phyloP scores from a whole-genome alignment of 2,329 filamentous ascomycete genomes.

The Curvularia verruculosa region DNA sequence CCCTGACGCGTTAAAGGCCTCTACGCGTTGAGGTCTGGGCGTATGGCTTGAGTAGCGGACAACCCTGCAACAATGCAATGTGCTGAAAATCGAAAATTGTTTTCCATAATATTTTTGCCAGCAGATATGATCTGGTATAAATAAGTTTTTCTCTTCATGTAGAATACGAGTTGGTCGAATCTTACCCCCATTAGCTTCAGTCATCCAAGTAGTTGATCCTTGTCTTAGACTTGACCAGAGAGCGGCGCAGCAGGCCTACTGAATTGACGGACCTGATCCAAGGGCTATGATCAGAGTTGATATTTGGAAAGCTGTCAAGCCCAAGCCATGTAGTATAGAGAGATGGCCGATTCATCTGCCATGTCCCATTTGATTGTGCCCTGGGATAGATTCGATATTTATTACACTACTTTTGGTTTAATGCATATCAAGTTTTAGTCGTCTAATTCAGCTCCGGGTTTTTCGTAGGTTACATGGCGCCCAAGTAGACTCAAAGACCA shows the following conservation, averaged over 20 bases:
- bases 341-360: not conserved
- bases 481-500: not conserved
- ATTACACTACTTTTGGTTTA: no score
- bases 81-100: not conserved
- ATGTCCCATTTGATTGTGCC: not conserved
- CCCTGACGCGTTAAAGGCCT: constrained; percentile 40
- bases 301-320: not conserved
- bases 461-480: not conserved
- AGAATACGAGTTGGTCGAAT: not conserved
- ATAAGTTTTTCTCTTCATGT: not conserved
- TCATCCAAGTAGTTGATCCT: not conserved
- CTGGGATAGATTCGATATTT: not conserved
- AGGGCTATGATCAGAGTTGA: not conserved
- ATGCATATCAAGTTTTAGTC: no score
- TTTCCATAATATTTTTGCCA: not conserved
- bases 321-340: not conserved
- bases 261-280: not conserved
- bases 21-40: constrained; percentile 32
- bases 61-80: not conserved
- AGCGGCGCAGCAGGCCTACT: not conserved
- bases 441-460: no score
- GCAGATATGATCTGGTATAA: not conserved
- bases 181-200: not conserved
- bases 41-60: not conserved
- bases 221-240: not conserved